These are phyloP conservation scores for Priceomyces fermenticarens DNA, from an alignment of 805 yeast species.

Conservation along the genomic window DNA sequence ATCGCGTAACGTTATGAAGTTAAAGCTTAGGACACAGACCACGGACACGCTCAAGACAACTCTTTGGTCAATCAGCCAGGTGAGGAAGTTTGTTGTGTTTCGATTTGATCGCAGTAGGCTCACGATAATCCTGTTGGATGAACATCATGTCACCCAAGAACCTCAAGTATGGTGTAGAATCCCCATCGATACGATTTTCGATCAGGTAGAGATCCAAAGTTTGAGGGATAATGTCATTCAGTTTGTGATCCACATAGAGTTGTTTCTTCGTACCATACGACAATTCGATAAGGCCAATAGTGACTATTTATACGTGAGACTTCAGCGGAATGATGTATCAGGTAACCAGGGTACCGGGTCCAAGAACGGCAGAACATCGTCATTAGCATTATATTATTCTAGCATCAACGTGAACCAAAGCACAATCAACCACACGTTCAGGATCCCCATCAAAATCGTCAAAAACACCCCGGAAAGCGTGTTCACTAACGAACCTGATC, in stretches of 20 bases:
- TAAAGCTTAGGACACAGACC: slow-evolving; percentile 16
- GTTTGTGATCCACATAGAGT: slow-evolving; percentile 62
- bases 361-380: slow-evolving; percentile 42
- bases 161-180: slow-evolving; percentile 71
- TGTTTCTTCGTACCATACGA: slow-evolving; percentile 53
- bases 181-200: slow-evolving; percentile 43
- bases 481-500: slow-evolving; percentile 58
- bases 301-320: slow-evolving; percentile 48
- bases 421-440: slow-evolving; percentile 60
- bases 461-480: slow-evolving; percentile 51
- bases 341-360: slow-evolving; percentile 19
- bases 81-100: slow-evolving; percentile 56
- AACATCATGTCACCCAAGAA: slow-evolving; percentile 43
- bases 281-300: slow-evolving; percentile 54
- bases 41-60: slow-evolving; percentile 32
- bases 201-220: slow-evolving; percentile 49
- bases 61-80: slow-evolving; percentile 45
- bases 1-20: slow-evolving; percentile 12
- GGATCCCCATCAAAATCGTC: slow-evolving; percentile 67
- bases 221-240: slow-evolving; percentile 52
- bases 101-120: slow-evolving; percentile 52
- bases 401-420: slow-evolving; percentile 41
- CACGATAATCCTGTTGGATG: slow-evolving; percentile 45
- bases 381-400: slow-evolving; percentile 53
- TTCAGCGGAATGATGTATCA: slow-evolving; percentile 42